Percentiles rank a stretch among this genome's conserved stretches.
These are phyloP conservation scores for Claviceps humidiphila DNA, from an alignment of 2,329 filamentous ascomycete genomes.

Conservation along the genomic window DNA sequence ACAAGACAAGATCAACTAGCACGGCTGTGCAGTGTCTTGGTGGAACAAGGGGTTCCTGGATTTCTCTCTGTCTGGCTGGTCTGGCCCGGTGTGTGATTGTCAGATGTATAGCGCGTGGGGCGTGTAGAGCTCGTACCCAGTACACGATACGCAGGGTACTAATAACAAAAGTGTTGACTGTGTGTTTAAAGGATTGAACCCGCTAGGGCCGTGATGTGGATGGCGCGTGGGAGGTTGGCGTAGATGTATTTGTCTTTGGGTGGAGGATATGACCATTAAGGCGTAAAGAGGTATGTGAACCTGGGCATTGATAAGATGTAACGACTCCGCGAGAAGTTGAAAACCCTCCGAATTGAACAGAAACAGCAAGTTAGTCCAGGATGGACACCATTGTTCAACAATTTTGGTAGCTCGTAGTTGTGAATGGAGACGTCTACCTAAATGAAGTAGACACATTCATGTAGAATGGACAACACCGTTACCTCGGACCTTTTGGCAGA, in stretches of 20 bases:
- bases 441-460: no score
- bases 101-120: not conserved
- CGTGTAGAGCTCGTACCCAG: not conserved
- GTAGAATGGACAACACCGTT: no score
- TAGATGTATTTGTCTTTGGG: not conserved
- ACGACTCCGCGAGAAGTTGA: not conserved
- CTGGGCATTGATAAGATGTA: no score
- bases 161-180: not conserved
- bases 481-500: no score
- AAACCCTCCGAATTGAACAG: no score
- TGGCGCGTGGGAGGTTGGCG: not conserved
- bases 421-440: not conserved
- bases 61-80: not conserved
- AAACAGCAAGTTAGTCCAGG: no score
- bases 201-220: no score
- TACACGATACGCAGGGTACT: not conserved
- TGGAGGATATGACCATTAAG: no score
- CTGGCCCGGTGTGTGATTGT: not conserved
- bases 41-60: not conserved
- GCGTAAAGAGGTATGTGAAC: no score
- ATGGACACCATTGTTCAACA: no score
- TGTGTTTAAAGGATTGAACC: no score
- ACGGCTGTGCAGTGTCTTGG: not conserved
- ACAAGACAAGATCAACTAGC: not conserved
- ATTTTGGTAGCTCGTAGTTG: not conserved